Conservation (phyloP, 2,329 filamentous ascomycete species). For the Emmonsia crescens region DNA sequence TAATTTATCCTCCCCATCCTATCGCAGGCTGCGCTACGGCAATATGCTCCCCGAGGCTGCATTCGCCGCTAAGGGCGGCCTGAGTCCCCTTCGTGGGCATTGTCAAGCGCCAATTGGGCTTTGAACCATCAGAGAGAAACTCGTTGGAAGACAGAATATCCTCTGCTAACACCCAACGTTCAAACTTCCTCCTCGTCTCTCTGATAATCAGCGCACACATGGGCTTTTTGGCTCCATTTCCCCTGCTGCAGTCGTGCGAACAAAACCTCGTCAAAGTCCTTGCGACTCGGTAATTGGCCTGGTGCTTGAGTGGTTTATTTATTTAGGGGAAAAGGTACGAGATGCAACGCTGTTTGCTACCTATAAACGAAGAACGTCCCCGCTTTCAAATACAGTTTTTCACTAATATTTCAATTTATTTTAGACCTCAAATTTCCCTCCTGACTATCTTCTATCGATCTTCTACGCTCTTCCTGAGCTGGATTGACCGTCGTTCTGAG, state of each 20-base stretch:
- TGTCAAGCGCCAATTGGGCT: too few relatives aligned
- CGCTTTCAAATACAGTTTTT: not conserved
- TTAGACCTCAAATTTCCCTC: not conserved
- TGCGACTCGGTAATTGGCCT: not conserved
- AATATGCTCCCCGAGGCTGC: too few relatives aligned
- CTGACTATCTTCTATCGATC: not conserved
- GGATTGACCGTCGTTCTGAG: not conserved
- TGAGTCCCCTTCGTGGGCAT: too few relatives aligned
- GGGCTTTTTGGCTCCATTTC: not conserved
- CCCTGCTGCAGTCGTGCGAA: not conserved
- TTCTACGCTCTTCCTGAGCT: not conserved
- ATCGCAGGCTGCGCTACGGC: too few relatives aligned
- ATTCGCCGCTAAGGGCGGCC: too few relatives aligned
- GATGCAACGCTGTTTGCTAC: not conserved
- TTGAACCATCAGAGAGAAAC: too few relatives aligned
- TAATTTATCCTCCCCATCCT: too few relatives aligned
- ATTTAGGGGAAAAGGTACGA: too few relatives aligned
- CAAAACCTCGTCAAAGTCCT: not conserved
- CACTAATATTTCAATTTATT: not conserved
- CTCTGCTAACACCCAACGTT: too few relatives aligned
- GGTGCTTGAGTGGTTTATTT: not conserved
- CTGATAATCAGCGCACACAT: not conserved
- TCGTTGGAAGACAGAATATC: too few relatives aligned
- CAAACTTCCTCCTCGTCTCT: too few relatives aligned
- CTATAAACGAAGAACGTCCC: not conserved